Percentiles rank a stretch among this genome's conserved stretches.
phyloP scores from a whole-genome alignment of 768 basidiomycete species.

The Dioszegia aurantiaca region DNA sequence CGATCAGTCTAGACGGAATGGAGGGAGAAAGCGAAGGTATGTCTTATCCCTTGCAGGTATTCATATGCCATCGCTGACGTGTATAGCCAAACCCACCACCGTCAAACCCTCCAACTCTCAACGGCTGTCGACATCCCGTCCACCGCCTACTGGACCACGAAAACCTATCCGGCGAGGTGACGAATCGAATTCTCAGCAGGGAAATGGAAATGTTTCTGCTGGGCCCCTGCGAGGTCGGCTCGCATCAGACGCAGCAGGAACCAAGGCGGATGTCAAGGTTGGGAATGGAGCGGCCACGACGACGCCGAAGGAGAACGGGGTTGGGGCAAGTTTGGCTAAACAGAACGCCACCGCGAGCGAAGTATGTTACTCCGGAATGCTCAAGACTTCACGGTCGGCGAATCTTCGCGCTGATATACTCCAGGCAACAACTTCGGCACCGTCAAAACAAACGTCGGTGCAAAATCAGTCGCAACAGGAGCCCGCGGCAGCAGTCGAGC shows the following conservation, averaged over 20 bases:
- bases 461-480: too few relatives aligned
- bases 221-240: background rate
- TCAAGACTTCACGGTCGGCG: too few relatives aligned
- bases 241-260: background rate
- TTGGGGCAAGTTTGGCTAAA: too few relatives aligned
- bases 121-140: background rate
- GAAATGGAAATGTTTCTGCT: background rate
- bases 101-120: background rate
- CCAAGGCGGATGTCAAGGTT: background rate
- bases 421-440: too few relatives aligned
- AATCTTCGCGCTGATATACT: too few relatives aligned
- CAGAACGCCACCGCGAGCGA: too few relatives aligned
- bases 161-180: background rate
- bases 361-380: too few relatives aligned
- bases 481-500: background rate
- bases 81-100: background rate
- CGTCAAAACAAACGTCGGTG: too few relatives aligned
- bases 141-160: conserved; percentile 16
- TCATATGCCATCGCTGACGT: too few relatives aligned
- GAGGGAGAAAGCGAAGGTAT: conserved; percentile 21
- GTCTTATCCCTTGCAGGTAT: too few relatives aligned
- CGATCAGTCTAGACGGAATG: conserved; percentile 22
- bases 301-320: too few relatives aligned
- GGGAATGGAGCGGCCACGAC: too few relatives aligned
- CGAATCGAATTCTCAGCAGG: background rate